Evolutionary conservation across 116 monocot genomes (phyloP).

Genomic region (Papilionanthe hybrid): DNA sequence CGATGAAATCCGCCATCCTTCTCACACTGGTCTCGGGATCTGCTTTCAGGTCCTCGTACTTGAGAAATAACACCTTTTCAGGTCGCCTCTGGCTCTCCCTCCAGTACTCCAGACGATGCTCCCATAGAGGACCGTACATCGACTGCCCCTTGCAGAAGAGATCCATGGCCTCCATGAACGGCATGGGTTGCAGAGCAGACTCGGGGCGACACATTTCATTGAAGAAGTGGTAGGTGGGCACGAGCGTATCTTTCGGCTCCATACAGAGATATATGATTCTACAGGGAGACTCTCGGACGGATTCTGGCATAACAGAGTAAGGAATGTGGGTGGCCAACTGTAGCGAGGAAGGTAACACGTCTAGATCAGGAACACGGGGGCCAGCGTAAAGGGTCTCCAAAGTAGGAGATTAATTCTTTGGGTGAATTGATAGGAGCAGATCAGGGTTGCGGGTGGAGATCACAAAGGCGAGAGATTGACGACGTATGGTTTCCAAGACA

Average conservation of each 20-base stretch:
- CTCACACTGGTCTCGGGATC: slow-evolving; percentile 7
- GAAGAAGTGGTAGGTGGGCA: slow-evolving; percentile 28
- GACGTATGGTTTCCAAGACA: neutral
- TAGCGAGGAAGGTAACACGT: slow-evolving; percentile 12
- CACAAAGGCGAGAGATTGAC: slow-evolving; percentile 19
- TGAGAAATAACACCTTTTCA: slow-evolving; percentile 31
- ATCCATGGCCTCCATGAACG: slow-evolving; percentile 13
- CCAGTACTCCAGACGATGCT: slow-evolving; percentile 32
- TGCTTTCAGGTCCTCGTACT: slow-evolving; percentile 33
- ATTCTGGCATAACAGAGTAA: slow-evolving; percentile 27
- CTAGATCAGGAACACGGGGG: neutral
- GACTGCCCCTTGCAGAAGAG: slow-evolving; percentile 14
- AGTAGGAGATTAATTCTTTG: slow-evolving; percentile 10
- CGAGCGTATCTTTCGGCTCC: slow-evolving; percentile 35
- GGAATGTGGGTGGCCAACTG: slow-evolving; percentile 27
- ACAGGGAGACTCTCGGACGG: slow-evolving; percentile 10
- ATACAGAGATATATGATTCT: slow-evolving; percentile 32
- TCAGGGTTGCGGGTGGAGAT: neutral
- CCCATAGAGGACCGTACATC: slow-evolving; percentile 37
- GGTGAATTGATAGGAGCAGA: slow-evolving; percentile 1
- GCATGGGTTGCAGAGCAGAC: neutral
- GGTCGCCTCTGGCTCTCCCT: slow-evolving; percentile 15
- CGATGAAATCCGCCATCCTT: slow-evolving; percentile 38
- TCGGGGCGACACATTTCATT: neutral
- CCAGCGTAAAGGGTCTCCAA: slow-evolving; percentile 8